These are phyloP conservation scores for Rhododendron ferrugineum DNA, from an alignment of 148 eudicot species.

Conservation along the genomic window DNA sequence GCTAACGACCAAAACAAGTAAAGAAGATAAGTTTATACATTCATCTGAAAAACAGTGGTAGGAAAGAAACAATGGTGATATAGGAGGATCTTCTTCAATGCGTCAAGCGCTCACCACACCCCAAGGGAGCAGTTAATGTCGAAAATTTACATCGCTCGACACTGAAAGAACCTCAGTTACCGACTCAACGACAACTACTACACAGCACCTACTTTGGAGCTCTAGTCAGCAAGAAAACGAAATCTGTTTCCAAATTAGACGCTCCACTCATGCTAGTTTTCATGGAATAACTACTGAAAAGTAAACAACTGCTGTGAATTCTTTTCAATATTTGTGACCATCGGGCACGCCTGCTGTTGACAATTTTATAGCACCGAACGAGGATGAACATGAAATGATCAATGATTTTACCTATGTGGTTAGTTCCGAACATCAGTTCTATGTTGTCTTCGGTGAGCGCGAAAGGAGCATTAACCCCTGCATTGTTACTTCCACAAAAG, in stretches of 20 bases:
- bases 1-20: not conserved
- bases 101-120: not conserved
- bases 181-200: not conserved
- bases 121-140: not conserved
- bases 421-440: constrained; percentile 82
- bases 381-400: not conserved
- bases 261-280: not conserved
- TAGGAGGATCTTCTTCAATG: not conserved
- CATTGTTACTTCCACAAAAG: constrained; percentile 62
- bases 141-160: not conserved
- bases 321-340: not conserved
- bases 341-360: not conserved
- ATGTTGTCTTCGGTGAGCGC: constrained; percentile 66
- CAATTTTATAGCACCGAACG: not conserved
- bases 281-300: not conserved
- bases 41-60: not conserved
- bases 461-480: constrained; percentile 92
- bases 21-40: not conserved
- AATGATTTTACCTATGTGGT: constrained; percentile 61
- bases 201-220: not conserved
- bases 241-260: not conserved
- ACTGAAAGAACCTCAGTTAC: not conserved
- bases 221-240: not conserved
- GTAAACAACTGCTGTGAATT: not conserved
- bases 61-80: not conserved